Conservation (phyloP, 805 yeast genomes). For the Groenewaldozyma tartarivorans region DNA sequence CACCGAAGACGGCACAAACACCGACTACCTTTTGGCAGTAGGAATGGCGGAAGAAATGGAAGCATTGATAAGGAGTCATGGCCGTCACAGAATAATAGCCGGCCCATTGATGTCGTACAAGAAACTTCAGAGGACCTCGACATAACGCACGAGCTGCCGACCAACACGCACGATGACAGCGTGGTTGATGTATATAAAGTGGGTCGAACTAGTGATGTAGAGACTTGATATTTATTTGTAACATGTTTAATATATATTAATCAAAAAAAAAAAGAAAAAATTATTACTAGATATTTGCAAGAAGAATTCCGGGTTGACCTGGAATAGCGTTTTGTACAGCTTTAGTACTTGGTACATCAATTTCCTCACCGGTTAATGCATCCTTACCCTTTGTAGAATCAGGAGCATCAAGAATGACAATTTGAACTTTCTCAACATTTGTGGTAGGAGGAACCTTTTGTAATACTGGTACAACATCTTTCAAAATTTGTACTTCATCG, state of each 20-base stretch:
- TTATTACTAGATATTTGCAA: constrained; percentile 54
- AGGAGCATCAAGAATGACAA: constrained; percentile 57
- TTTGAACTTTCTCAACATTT: constrained; percentile 46
- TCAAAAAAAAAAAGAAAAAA: too few species aligned
- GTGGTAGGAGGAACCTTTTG: constrained; percentile 55
- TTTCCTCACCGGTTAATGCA: constrained; percentile 57
- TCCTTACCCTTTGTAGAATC: constrained; percentile 48
- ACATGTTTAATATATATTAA: too few species aligned
- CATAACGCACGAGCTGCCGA: too few species aligned
- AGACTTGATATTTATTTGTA: too few species aligned
- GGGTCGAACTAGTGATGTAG: too few species aligned
- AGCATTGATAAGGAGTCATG: not conserved
- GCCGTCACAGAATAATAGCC: not conserved
- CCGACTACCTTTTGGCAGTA: constrained; percentile 11
- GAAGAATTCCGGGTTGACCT: constrained; percentile 81
- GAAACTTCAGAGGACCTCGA: constrained; percentile 1
- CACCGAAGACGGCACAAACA: not conserved
- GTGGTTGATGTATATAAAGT: constrained; percentile 1
- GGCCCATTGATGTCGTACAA: not conserved
- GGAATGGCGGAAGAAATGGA: not conserved
- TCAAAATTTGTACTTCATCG: constrained; percentile 60
- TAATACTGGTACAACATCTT: constrained; percentile 44
- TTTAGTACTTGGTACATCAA: constrained; percentile 53
- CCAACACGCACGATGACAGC: too few species aligned
- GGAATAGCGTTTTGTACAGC: constrained; percentile 79